Evolutionary conservation across 768 basidiomycete species (phyloP).

Genomic region (Arthromyces matolae): DNA sequence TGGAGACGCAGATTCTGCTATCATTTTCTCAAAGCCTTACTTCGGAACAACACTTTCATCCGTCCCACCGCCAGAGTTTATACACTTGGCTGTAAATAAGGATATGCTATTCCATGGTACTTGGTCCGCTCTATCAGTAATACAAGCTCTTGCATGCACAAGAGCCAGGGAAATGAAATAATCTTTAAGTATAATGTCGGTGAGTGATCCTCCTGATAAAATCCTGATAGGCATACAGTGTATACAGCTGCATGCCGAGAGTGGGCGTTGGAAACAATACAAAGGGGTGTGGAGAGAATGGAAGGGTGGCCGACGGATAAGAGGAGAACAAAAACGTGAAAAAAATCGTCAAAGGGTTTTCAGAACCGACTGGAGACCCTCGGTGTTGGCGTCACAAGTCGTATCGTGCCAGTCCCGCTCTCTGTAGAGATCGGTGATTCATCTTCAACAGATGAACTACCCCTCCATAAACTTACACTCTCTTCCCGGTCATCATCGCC

Average conservation of each 20-base stretch:
- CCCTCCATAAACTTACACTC: conserved; percentile 51
- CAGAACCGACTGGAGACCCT: conserved; percentile 11
- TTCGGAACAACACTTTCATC: too few relatives aligned
- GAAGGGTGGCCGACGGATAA: not conserved
- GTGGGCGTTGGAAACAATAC: not conserved
- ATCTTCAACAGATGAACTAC: conserved; percentile 20
- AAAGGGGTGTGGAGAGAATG: not conserved
- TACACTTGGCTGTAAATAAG: too few relatives aligned
- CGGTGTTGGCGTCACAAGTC: conserved; percentile 12
- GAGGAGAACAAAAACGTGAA: not conserved
- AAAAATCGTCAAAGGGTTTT: not conserved
- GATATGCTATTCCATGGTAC: too few relatives aligned
- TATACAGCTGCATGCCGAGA: not conserved
- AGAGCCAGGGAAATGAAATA: conserved; percentile 1
- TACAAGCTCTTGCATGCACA: conserved; percentile 7
- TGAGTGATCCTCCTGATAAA: not conserved
- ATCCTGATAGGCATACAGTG: not conserved
- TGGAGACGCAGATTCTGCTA: conserved; percentile 1
- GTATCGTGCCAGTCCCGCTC: conserved; percentile 10
- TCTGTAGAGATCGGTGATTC: conserved; percentile 14
- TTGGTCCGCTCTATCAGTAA: conserved; percentile 10
- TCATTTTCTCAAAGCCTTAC: too few relatives aligned
- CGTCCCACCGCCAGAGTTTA: too few relatives aligned
- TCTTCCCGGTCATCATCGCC: conserved; percentile 60
- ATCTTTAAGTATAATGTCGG: conserved; percentile 10